A percentile compares a stretch with the other conserved stretches of the same genome.
Conservation (phyloP, 495 filamentous ascomycete genomes). For the Echria macrotheca region DNA sequence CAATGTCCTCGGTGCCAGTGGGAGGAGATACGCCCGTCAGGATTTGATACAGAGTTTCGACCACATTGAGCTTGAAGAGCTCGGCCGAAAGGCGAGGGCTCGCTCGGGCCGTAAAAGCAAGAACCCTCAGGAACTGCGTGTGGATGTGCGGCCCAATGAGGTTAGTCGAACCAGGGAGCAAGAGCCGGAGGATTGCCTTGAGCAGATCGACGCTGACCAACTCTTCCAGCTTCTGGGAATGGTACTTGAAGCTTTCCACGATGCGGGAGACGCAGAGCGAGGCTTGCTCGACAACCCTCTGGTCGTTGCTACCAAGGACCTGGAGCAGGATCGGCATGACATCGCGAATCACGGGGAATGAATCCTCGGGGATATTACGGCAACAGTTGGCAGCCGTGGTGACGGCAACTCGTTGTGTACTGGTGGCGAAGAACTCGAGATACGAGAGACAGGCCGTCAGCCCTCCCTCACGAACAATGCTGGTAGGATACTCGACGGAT, state of each 20-base stretch:
- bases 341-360: conserved; percentile 79
- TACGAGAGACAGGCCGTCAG: conserved; percentile 89
- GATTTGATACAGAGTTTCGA: conserved; percentile 97
- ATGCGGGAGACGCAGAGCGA: conserved; percentile 95
- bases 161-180: conserved; percentile 92
- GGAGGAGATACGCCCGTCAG: conserved; percentile 94
- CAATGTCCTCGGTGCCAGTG: conserved; percentile 68
- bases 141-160: conserved; percentile 93
- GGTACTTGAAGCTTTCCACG: conserved; percentile 90
- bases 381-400: conserved; percentile 98
- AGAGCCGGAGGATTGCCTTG: conserved; percentile 77
- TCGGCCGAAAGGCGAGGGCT: conserved; percentile 85
- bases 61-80: conserved; percentile 92
- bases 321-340: conserved; percentile 93
- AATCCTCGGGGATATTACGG: conserved; percentile 89
- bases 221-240: conserved; percentile 82
- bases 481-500: conserved; percentile 90
- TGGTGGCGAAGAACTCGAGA: conserved; percentile 96
- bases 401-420: conserved; percentile 92
- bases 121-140: conserved; percentile 88
- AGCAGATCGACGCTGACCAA: conserved; percentile 83
- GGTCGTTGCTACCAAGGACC: conserved; percentile 86
- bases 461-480: conserved; percentile 94
- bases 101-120: conserved; percentile 80
- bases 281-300: conserved; percentile 93